Base-by-base conservation (phyloP, 805 yeast genomes). In the Myxozyma sirexii region DNA sequence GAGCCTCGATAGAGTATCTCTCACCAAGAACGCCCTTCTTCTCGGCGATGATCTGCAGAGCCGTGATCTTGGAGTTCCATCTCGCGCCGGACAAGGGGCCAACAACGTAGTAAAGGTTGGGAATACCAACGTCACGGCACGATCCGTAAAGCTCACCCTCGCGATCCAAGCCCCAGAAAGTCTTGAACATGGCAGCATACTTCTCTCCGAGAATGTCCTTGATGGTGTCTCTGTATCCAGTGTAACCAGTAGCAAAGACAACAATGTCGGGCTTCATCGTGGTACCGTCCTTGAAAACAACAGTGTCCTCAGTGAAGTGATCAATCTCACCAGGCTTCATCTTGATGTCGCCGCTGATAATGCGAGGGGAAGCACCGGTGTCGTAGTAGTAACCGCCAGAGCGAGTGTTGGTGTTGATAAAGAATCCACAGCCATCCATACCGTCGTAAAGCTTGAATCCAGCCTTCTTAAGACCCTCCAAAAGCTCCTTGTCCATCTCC, bases 311-410 rank as follows among this genome's bases (percentile, higher is more conserved):
- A 15, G 71, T 68, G 67, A 79, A 77, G 44, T 70, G 64, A 44
- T 71, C 72, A 38, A 79, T 72, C 47, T 65, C 70, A 6, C 78
- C 77, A 48, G 73, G 71, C 67, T 76, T 73, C 49, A 79, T 68
- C 31, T 70, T 68, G 58, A 79, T 74, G 59, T 75, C 75, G 15
- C 77, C 79, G 12, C 76, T 75, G 42, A 71, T 69, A 57, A 79
- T 76, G 58, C 75, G 66, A 42, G 70, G 72, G 35, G 80, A 76
- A 59, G 77, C 73, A 7, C 82, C 82, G 46, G 77, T 80, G 62
- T 79, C 80, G 57, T 76, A 76, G 64, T 79, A 79, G 65, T 78
- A 79, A 44, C 82, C 82, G 0, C 81, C 80, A 33, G 79, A 79
- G 65, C 77, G 71, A 52, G 79, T 69, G 62, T 69, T 71, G 61